Evolutionary conservation across 192 early-diverging fungal genomes (phyloP).

Genomic region (Rhizophagus sp.): DNA sequence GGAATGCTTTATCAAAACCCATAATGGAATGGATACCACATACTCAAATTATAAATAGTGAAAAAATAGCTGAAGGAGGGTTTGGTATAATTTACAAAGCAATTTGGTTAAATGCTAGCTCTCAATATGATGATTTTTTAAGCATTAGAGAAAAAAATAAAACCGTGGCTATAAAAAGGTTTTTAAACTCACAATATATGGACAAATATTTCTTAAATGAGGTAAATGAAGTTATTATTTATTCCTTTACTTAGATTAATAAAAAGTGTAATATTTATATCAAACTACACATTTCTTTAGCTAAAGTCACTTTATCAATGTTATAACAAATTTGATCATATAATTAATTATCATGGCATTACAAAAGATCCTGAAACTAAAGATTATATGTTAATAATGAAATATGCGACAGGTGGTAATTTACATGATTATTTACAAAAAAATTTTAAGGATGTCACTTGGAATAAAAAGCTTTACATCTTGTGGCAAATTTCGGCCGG

Average conservation of each 20-base stretch:
- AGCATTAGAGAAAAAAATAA: not conserved
- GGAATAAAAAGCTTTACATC: not conserved
- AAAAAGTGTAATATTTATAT: too few relatives aligned
- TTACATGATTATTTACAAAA: not conserved
- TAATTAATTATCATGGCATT: not conserved
- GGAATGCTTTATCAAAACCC: not conserved
- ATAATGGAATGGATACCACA: not conserved
- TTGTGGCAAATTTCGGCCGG: not conserved
- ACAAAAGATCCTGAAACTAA: not conserved
- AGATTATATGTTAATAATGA: conserved; percentile 5
- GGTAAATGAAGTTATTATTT: not conserved
- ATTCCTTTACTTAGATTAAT: not conserved
- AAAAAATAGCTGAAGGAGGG: not conserved
- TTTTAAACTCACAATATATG: not conserved
- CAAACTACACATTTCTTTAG: not conserved
- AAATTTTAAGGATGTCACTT: not conserved
- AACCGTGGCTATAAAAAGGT: not conserved
- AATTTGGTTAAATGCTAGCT: not conserved
- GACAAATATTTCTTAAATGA: not conserved
- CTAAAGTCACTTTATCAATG: not conserved
- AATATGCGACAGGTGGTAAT: conserved; percentile 2
- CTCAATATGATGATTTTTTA: too few relatives aligned
- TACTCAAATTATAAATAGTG: not conserved
- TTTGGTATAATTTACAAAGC: not conserved
- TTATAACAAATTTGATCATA: not conserved